Conservation (phyloP, 1,284 basidiomycete species). For the Fomitopsis betulina region DNA sequence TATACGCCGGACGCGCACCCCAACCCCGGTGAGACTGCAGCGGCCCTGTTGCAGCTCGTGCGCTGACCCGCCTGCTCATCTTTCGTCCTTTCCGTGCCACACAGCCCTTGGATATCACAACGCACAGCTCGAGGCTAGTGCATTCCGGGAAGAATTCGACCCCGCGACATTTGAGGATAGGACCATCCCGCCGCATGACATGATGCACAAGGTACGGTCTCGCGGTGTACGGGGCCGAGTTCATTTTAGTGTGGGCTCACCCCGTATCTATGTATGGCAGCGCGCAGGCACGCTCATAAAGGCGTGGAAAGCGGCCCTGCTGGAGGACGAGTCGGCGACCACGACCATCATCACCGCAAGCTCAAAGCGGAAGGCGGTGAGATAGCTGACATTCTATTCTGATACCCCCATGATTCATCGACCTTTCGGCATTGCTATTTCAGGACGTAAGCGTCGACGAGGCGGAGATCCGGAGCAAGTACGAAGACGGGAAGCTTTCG, state of each 20-base stretch:
- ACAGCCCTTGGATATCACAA: conserved; percentile 82
- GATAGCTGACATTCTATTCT: conserved; percentile 21
- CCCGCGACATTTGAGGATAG: conserved; percentile 72
- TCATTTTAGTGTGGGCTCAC: conserved; percentile 6
- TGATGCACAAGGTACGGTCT: conserved; percentile 70
- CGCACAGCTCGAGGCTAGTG: conserved; percentile 85
- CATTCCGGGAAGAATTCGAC: conserved; percentile 87
- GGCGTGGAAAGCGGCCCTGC: conserved; percentile 69
- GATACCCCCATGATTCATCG: neutral
- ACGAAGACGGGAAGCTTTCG: conserved; percentile 49
- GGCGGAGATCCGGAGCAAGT: conserved; percentile 63
- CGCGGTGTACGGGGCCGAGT: conserved; percentile 4
- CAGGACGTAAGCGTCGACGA: conserved; percentile 60
- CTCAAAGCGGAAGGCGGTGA: conserved; percentile 66
- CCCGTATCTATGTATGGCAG: conserved; percentile 31
- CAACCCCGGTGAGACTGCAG: conserved; percentile 71
- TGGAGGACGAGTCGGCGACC: conserved; percentile 60
- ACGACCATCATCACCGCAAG: conserved; percentile 44
- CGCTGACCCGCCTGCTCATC: conserved; percentile 3
- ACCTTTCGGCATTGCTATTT: neutral
- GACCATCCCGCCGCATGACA: conserved; percentile 73
- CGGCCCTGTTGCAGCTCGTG: neutral
- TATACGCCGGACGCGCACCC: conserved; percentile 90
- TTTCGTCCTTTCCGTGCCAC: neutral
- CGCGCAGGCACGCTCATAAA: conserved; percentile 72